A percentile compares a stretch with the other conserved stretches of the same genome.
Evolutionary conservation across 352 stramenopile species (phyloP).

Genomic region (Aphanomyces euteiches): DNA sequence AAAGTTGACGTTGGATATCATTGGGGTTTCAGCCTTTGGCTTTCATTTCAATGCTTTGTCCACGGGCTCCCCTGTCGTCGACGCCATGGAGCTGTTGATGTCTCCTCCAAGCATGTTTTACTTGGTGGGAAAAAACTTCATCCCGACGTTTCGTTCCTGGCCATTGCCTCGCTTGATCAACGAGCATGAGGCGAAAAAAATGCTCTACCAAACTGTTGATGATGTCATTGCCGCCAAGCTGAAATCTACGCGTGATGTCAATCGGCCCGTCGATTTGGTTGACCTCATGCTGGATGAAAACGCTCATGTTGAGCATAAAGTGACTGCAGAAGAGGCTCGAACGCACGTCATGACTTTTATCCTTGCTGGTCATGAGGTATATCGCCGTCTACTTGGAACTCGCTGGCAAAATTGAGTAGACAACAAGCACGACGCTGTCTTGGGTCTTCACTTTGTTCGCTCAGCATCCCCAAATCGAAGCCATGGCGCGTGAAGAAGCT

Average conservation of each 20-base stretch:
- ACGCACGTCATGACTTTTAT: conserved; percentile 27
- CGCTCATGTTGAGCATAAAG: conserved; percentile 14
- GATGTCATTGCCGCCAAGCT: conserved; percentile 26
- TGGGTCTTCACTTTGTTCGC: conserved; percentile 27
- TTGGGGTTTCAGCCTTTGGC: conserved; percentile 25
- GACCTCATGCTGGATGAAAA: conserved; percentile 25
- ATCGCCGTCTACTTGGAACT: neutral
- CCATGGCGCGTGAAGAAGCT: conserved; percentile 11
- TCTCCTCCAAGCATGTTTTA: conserved; percentile 12
- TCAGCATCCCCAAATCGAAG: conserved; percentile 13
- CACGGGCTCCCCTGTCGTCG: neutral
- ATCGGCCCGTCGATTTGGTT: conserved; percentile 5
- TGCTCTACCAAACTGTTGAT: conserved; percentile 20
- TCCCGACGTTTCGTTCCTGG: conserved; percentile 12
- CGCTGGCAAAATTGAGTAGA: conserved; percentile 4
- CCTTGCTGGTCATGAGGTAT: conserved; percentile 21
- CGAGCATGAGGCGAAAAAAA: conserved; percentile 16
- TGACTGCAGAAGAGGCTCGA: conserved; percentile 8
- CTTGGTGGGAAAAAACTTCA: neutral
- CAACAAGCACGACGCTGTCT: conserved; percentile 25
- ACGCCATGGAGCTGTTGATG: conserved; percentile 23
- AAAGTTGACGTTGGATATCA: conserved; percentile 28
- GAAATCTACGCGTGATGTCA: neutral
- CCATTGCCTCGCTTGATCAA: neutral
- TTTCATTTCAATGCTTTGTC: conserved; percentile 21